phyloP scores from a whole-genome alignment of 164 flowering plant species.

The Sextonia rubra region DNA sequence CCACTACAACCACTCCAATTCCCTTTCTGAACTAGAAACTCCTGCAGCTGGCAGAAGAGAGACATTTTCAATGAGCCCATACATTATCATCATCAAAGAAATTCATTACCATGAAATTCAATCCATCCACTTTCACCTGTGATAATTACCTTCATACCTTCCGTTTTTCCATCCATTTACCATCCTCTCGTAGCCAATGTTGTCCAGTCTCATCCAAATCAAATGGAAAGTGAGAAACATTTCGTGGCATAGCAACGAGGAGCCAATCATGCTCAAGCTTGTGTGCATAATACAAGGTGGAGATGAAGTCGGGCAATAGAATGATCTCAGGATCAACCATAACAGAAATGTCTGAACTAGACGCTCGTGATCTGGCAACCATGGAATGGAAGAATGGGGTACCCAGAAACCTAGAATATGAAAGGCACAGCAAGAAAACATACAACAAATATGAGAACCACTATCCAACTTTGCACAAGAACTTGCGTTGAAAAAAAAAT shows the following conservation, averaged over 20 bases:
- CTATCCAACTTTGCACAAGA: not conserved
- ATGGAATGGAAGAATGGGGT: constrained; percentile 95
- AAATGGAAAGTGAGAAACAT: constrained; percentile 53
- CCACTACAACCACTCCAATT: constrained; percentile 31
- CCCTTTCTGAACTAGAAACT: constrained; percentile 34
- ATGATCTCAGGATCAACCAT: constrained; percentile 62
- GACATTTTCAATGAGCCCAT: constrained; percentile 22
- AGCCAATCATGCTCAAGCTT: constrained; percentile 80
- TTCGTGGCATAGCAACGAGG: constrained; percentile 51
- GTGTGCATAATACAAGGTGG: constrained; percentile 49
- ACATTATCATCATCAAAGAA: not conserved
- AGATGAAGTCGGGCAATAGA: constrained; percentile 63
- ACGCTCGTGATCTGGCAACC: constrained; percentile 65
- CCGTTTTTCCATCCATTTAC: constrained; percentile 26
- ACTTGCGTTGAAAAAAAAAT: not conserved
- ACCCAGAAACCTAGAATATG: constrained; percentile 51
- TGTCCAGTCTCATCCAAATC: constrained; percentile 44
- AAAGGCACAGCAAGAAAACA: not conserved
- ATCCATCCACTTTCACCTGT: constrained; percentile 27
- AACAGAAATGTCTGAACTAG: constrained; percentile 60
- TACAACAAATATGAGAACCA: not conserved
- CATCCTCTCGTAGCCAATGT: constrained; percentile 53
- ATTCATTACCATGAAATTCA: constrained; percentile 5
- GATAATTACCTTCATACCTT: constrained; percentile 50
- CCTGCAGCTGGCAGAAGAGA: constrained; percentile 73